Evolutionary conservation across 116 monocot species (phyloP), one percentile per base, ranked within the genome.

Genomic region (Phalaenopsis hybrid): DNA sequence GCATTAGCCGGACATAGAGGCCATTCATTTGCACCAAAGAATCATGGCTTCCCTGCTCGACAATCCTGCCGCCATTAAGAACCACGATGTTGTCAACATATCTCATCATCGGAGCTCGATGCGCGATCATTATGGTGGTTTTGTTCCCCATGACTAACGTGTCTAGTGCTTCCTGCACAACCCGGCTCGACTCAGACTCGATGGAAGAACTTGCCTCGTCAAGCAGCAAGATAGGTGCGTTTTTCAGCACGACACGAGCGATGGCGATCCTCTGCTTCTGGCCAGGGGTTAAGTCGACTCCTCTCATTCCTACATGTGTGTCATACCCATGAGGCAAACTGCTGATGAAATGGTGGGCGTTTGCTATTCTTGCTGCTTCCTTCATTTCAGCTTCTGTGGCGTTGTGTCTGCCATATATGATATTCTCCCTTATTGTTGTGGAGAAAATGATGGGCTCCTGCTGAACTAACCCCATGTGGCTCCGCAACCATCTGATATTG

Each of bases 261-360:
- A 97, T 97, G 37, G 95, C 97, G 78, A 97, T 94, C 77, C 95
- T 86, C 84, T 98, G 98, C 82, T 98, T 98, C 77, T 98, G 98
- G 12, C 95, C 98, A 11, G 91, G 88, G n/a, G 95, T 98, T 83
- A 98, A 79, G 83, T 97, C 93, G 12, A 97, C 93, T 51, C 94
- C 97, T 81, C 95, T 94, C 94, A 94, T 97, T 8, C 98, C 98
- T 5, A 94, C 86, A 84, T 98, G 98, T 3, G 98, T 98, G 70
- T 98, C 98, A 52, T 98, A 98, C 8, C 98, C 98, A 85, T 98
- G 98, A 31, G 98, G 95, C 68, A 98, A 83, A 78, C 93, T 94
- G 83, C 98, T 98, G 52, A 98, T 98, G 83, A 98, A 98, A 87
- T 95, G 98, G 83, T 98, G 95, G 2, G 93, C 98, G 81, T 98